phyloP scores from a whole-genome alignment of 192 early-diverging fungal species.

The Funneliformis mosseae region DNA sequence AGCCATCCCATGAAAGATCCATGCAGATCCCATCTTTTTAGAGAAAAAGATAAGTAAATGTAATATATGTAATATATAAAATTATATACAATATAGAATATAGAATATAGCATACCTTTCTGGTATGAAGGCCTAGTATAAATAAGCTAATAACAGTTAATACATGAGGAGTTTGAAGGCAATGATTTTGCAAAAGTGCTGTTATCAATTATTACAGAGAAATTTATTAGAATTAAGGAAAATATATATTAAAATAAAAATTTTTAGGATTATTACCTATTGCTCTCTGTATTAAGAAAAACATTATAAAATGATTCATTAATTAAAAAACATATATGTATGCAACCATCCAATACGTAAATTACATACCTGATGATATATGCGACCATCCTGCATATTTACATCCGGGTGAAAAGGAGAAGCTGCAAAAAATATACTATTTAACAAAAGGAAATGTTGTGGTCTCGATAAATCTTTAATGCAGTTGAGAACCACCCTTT shows the following conservation, averaged over 20 bases:
- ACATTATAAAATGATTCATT: background rate
- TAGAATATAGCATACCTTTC: constrained; percentile 11
- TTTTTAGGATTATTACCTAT: constrained; percentile 1
- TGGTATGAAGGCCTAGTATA: constrained; percentile 26
- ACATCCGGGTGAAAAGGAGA: constrained; percentile 21
- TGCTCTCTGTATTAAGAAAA: constrained; percentile 7
- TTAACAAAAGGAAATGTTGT: constrained; percentile 34
- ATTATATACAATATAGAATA: background rate
- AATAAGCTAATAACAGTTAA: constrained; percentile 33
- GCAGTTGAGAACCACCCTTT: constrained; percentile 21
- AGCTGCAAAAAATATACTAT: constrained; percentile 32
- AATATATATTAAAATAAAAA: background rate
- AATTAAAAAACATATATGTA: too few relatives aligned
- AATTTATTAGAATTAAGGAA: background rate
- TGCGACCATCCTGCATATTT: background rate
- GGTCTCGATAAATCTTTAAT: constrained; percentile 25
- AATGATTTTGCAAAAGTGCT: constrained; percentile 27
- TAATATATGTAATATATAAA: background rate
- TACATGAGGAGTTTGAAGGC: constrained; percentile 30
- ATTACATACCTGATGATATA: constrained; percentile 21
- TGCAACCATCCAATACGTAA: too few relatives aligned
- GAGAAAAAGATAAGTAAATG: background rate
- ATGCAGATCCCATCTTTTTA: constrained; percentile 27
- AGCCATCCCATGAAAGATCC: constrained; percentile 33
- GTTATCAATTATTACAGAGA: background rate